Percentiles rank a stretch among this genome's conserved stretches.
Evolutionary conservation across 2,329 filamentous ascomycete genomes (phyloP).

Genomic region (Verticillium klebahnii): DNA sequence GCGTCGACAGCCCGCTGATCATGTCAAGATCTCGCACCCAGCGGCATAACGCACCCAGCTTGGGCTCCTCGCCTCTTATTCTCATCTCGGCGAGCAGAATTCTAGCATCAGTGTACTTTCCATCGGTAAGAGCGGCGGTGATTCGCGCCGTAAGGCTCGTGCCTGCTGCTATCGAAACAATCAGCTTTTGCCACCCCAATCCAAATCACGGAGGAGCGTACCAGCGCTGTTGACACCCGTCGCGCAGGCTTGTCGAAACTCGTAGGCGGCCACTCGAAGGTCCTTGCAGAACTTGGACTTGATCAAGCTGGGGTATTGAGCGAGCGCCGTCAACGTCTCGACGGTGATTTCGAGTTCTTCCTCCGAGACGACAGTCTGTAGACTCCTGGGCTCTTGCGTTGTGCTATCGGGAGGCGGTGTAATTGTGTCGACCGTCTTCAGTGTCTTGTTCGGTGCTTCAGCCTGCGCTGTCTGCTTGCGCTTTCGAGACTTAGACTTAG

Average conservation of each 20-base stretch:
- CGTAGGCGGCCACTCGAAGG: constrained; percentile 61
- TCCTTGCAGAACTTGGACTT: constrained; percentile 67
- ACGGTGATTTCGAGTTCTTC: constrained; percentile 65
- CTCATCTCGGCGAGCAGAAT: constrained; percentile 66
- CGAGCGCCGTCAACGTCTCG: constrained; percentile 56
- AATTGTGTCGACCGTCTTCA: constrained; percentile 28
- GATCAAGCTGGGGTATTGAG: constrained; percentile 56
- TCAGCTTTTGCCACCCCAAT: background rate
- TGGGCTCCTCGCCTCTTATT: constrained; percentile 59
- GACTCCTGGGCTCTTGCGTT: constrained; percentile 34
- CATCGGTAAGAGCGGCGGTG: constrained; percentile 60
- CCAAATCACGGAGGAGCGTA: constrained; percentile 14
- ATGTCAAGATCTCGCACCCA: constrained; percentile 71
- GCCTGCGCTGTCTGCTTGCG: constrained; percentile 36
- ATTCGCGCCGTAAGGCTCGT: constrained; percentile 63
- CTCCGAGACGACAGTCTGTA: constrained; percentile 50
- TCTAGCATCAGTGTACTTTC: constrained; percentile 59
- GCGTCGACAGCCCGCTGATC: constrained; percentile 59
- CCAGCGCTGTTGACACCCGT: constrained; percentile 58
- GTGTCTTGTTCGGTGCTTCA: constrained; percentile 29
- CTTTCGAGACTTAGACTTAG: constrained; percentile 40
- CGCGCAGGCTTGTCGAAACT: constrained; percentile 64
- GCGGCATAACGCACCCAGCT: constrained; percentile 63
- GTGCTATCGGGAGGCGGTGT: constrained; percentile 30
- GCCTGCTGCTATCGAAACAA: background rate